These are phyloP conservation scores for Triglochin maritima DNA, from an alignment of 106 monocot genomes.

Conservation along the genomic window DNA sequence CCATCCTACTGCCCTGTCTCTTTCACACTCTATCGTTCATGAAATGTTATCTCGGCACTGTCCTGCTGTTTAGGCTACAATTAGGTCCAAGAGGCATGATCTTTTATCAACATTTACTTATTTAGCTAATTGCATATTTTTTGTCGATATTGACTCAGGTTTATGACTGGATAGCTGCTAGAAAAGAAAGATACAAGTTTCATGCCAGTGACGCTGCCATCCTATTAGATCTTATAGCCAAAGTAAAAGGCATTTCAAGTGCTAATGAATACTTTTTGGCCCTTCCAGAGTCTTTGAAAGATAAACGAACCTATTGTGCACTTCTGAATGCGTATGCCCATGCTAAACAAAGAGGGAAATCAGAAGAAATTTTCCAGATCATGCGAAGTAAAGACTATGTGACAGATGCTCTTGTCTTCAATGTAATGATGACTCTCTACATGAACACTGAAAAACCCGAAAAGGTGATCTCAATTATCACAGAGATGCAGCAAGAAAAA, in stretches of 20 bases:
- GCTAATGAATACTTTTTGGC: slow-evolving; percentile 65
- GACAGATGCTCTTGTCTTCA: slow-evolving; percentile 55
- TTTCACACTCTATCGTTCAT: too few species aligned
- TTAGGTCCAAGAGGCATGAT: too few species aligned
- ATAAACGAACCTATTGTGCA: slow-evolving; percentile 73
- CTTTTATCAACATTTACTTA: too few species aligned
- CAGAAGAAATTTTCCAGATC: slow-evolving; percentile 43
- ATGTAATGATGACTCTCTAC: slow-evolving; percentile 98
- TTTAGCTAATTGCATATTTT: too few species aligned
- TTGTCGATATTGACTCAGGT: slow-evolving; percentile 24
- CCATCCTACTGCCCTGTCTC: not conserved
- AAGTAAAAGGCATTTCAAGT: slow-evolving; percentile 43
- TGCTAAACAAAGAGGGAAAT: slow-evolving; percentile 56
- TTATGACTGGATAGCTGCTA: slow-evolving; percentile 74
- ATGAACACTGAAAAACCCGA: slow-evolving; percentile 63
- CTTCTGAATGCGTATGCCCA: slow-evolving; percentile 78
- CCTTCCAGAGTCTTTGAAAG: slow-evolving; percentile 51
- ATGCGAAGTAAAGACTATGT: slow-evolving; percentile 55
- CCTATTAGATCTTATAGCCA: slow-evolving; percentile 71
- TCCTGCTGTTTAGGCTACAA: too few species aligned
- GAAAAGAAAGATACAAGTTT: slow-evolving; percentile 44
- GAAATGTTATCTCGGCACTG: too few species aligned
- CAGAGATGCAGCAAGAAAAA: slow-evolving; percentile 66
- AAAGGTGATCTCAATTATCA: slow-evolving; percentile 35
- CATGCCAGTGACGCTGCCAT: slow-evolving; percentile 78